Conservation (phyloP, 2,329 filamentous ascomycete species). For the Fusarium graminum region DNA sequence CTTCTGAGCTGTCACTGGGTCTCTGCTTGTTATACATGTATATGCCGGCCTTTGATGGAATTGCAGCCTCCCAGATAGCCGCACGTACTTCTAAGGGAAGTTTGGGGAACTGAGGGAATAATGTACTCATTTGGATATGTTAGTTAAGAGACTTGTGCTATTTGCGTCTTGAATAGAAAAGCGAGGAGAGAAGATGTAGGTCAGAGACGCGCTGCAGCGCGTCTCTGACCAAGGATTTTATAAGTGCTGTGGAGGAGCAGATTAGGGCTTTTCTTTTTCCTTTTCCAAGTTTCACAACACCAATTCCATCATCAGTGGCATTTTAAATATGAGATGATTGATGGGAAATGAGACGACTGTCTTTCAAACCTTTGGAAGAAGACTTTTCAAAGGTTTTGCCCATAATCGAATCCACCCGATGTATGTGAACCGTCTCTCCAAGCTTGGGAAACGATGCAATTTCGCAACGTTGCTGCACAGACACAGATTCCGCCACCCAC, state of each 20-base stretch:
- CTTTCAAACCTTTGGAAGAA: too few species aligned
- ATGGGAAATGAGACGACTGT: background rate
- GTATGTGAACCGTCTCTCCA: background rate
- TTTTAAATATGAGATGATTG: background rate
- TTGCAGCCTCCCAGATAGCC: slow-evolving; percentile 41
- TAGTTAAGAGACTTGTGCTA: background rate
- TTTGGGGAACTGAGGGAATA: slow-evolving; percentile 40
- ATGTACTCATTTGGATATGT: background rate
- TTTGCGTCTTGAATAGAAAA: background rate
- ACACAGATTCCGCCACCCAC: background rate
- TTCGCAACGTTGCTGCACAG: slow-evolving; percentile 8
- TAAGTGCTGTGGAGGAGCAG: background rate
- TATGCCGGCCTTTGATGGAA: slow-evolving; percentile 23
- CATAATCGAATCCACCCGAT: background rate
- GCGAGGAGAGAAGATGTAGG: background rate
- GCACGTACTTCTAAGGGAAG: slow-evolving; percentile 48
- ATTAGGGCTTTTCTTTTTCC: background rate
- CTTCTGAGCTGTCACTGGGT: background rate
- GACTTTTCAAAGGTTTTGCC: too few species aligned
- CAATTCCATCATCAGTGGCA: background rate
- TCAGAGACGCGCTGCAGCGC: background rate
- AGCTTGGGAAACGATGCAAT: slow-evolving; percentile 1
- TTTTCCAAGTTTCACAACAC: background rate
- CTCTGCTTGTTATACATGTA: slow-evolving; percentile 31
- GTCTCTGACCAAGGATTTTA: slow-evolving; percentile 19